Base-by-base conservation (phyloP, 2,329 filamentous ascomycete genomes). In the Ophiostoma australiae region DNA sequence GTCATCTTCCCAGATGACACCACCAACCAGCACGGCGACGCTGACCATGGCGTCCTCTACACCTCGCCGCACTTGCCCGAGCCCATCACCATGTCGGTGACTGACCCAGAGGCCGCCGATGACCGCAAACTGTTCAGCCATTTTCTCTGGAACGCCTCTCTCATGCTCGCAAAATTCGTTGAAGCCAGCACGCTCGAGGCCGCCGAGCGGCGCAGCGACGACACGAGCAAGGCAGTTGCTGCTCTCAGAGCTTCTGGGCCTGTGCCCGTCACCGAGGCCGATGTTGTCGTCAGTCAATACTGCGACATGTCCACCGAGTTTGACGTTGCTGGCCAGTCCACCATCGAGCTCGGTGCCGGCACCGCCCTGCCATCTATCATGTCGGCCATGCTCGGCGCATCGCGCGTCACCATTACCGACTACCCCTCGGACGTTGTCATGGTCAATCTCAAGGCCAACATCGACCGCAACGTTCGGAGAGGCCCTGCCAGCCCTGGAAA, bases 1-100 rank as follows among this genome's bases (percentile, higher is more conserved):
- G 82, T 88, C 73, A 86, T 91, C 77, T 91, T 91, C 80, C 85
- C 87, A 4, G 88, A 91, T 78, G 89, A 92, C 79, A 81, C 88
- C 70, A 84, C 83, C 72, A 89, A 87, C 79, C 84, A 86, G 77
- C 89, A 92, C 78, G 89, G 90, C 78, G 87, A 90, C 75, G 80
- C 84, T 1, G 81, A 85, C 68, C 84, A 87, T 73, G 80, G 81
- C 23, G 83, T 92, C 44, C 75, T 87, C 39, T 92, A 91, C 79
- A 81, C 80, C 27, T 88, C 84, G 72, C 85, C 81, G 52, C 80
- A 81, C 72, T 81, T 86, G 20, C 83, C 81, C 20, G 77, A 76
- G 69, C 80, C 82, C 13, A 76, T 86, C 65, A 74, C 77, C 65
- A 80, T 86, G 75, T 79, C 79, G 10, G 80, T 86, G 23, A 78